These are phyloP conservation scores for Neonectria sp. DNA, from an alignment of 2,329 filamentous ascomycete genomes.

Conservation along the genomic window DNA sequence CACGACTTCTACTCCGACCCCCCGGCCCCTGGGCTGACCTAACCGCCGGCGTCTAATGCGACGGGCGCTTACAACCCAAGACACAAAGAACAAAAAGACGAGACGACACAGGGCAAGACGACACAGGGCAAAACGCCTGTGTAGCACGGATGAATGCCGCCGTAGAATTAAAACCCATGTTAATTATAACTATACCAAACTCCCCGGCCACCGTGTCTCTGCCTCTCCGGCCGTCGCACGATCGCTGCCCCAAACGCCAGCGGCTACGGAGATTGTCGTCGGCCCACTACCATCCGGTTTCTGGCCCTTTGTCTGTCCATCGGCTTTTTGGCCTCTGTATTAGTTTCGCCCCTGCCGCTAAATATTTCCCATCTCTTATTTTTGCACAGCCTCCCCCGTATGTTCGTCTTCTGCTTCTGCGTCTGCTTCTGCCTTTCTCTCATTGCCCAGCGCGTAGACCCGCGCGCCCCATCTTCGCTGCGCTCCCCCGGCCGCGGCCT, in stretches of 20 bases:
- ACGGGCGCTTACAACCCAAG: constrained; percentile 24
- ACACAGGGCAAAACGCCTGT: constrained; percentile 3
- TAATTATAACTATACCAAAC: constrained; percentile 11
- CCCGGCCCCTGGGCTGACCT: constrained; percentile 24
- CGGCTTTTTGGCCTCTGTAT: constrained; percentile 33
- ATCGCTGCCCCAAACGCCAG: constrained; percentile 29
- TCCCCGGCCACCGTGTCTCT: not conserved
- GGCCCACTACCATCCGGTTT: constrained; percentile 36
- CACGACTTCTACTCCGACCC: constrained; percentile 7
- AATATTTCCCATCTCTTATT: not conserved
- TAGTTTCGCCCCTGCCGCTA: not conserved
- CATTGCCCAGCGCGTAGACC: constrained; percentile 15
- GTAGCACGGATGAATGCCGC: not conserved
- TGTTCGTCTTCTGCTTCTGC: constrained; percentile 16
- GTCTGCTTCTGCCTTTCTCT: constrained; percentile 1
- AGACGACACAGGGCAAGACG: too few species aligned
- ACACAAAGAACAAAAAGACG: not conserved
- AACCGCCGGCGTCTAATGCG: constrained; percentile 28
- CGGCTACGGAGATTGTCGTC: constrained; percentile 47
- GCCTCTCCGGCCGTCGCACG: constrained; percentile 35
- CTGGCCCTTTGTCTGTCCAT: constrained; percentile 10
- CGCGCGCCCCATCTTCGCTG: not conserved
- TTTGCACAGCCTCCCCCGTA: constrained; percentile 28
- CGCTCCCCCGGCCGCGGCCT: constrained; percentile 7
- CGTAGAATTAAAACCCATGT: constrained; percentile 31